Conservation (phyloP, 148 eudicot species). For the Polygonum aviculare region DNA sequence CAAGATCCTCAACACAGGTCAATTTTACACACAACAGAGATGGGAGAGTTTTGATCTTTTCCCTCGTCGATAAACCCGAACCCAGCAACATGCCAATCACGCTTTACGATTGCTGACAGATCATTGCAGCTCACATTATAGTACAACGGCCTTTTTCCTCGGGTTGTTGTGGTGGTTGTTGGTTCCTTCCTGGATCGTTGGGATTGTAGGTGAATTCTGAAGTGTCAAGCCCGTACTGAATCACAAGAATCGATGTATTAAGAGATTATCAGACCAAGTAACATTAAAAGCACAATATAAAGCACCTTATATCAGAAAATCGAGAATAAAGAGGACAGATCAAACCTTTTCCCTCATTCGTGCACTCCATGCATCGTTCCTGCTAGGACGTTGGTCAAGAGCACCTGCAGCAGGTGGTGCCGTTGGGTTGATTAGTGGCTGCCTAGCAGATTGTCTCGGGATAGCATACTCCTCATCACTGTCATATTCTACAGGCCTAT, state of each 20-base stretch:
- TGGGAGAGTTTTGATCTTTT: neutral
- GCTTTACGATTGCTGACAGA: neutral
- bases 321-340: neutral
- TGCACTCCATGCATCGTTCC: constrained; percentile 98
- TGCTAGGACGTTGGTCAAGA: constrained; percentile 58
- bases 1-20: constrained; percentile 12
- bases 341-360: constrained; percentile 96
- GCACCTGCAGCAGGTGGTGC: constrained; percentile 68
- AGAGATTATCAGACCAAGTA: neutral
- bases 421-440: constrained; percentile 66
- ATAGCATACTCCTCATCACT: constrained; percentile 90
- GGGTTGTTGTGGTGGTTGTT: constrained; percentile 47
- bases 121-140: constrained; percentile 47
- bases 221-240: constrained; percentile 91
- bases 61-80: neutral
- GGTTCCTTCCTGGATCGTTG: constrained; percentile 50
- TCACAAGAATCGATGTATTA: neutral
- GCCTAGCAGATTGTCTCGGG: constrained; percentile 62
- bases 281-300: neutral
- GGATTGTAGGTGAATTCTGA: constrained; percentile 94
- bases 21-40: constrained; percentile 18
- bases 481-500: constrained; percentile 75
- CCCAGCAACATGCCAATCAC: neutral
- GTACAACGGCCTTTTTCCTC: constrained; percentile 67
- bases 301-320: neutral